Evolutionary conservation across 2,329 filamentous ascomycete genomes (phyloP).

Genomic region (Monosporascus sp.): DNA sequence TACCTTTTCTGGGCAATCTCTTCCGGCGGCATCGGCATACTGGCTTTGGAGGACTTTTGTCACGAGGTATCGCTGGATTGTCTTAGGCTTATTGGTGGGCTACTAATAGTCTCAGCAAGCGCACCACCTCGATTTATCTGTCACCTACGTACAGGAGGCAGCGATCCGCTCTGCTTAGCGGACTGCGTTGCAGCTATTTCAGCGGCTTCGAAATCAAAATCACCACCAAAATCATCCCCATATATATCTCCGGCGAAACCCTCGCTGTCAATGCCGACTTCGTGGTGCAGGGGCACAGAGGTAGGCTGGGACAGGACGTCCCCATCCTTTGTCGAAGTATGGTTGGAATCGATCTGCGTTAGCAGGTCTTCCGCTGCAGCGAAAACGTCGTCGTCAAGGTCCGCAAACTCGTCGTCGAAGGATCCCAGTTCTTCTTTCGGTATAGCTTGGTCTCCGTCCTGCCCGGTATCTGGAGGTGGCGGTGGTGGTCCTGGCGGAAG

Average conservation of each 20-base stretch:
- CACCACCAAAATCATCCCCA: constrained; percentile 69
- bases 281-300: constrained; percentile 3
- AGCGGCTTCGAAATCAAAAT: constrained; percentile 71
- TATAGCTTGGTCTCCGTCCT: constrained; percentile 7
- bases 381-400: constrained; percentile 58
- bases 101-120: constrained; percentile 61
- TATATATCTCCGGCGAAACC: constrained; percentile 42
- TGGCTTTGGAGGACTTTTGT: constrained; percentile 65
- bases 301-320: constrained; percentile 10
- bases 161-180: constrained; percentile 25
- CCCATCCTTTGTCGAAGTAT: constrained; percentile 8
- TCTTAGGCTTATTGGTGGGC: constrained; percentile 61
- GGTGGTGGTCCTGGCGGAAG: constrained; percentile 7
- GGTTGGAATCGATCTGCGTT: constrained; percentile 27
- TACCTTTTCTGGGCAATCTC: constrained; percentile 66
- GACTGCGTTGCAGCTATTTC: constrained; percentile 70
- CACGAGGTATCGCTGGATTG: constrained; percentile 83
- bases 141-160: constrained; percentile 49
- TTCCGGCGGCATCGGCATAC: constrained; percentile 59
- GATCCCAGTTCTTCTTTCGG: constrained; percentile 9
- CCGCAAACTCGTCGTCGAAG: constrained; percentile 57
- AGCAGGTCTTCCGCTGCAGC: constrained; percentile 40
- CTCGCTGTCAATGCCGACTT: constrained; percentile 18
- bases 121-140: constrained; percentile 19
- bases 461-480: constrained; percentile 9